Base-by-base conservation (phyloP, 108 stramenopile species). In the Discostella stelligeroides region DNA sequence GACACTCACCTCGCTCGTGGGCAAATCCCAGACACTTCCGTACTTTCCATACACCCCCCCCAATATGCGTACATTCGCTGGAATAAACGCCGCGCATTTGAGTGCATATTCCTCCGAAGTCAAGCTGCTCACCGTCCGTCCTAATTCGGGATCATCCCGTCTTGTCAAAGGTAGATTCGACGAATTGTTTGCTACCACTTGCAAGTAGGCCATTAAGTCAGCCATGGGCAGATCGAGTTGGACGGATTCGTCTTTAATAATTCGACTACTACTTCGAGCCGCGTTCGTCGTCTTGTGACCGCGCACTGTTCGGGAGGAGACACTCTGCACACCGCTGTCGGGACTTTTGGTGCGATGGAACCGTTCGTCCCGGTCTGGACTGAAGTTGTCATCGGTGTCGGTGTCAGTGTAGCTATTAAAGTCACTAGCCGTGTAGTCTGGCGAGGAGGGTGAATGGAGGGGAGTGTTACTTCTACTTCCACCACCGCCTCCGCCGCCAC, bases 201-300 rank as follows among this genome's bases (percentile, higher is more conserved):
- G 90, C 9, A 94, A 85, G 70, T 94, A 94, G 0, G 87, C 90
- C 89, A 94, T 92, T 1, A 92, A 75, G 60, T 94, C 93, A 18
- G 88, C 86, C 93, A 91, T 91, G 66, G 86, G 84, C 6, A 90
- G 68, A 50, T 90, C 88, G 17, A 86, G 79, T 27, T 81, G 67
- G 43, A 89, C 78, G 61, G 84, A 73, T 1, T 89, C 85, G 58
- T 93, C 89, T 20, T 56, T 48, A 40, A 85, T 48, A 40, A 85
- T 75, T 14, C 39, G 27, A 7, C 27, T 24, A 11, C 14, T 38
- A 17, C 2, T 17, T 21, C 21, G 56, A 30, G 56, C 1, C 14
- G 15, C 42, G 41, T 2, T 30, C 15, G 5, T 23, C 27, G 14
- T 20, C 8, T 39, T 40, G 57, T 5, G 8, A 20, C n/a, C 10